Evolutionary conservation across 176 grass and related monocot genomes (phyloP), one percentile per base, ranked within the genome.

Genomic region (Hsuehochloa calcarea): DNA sequence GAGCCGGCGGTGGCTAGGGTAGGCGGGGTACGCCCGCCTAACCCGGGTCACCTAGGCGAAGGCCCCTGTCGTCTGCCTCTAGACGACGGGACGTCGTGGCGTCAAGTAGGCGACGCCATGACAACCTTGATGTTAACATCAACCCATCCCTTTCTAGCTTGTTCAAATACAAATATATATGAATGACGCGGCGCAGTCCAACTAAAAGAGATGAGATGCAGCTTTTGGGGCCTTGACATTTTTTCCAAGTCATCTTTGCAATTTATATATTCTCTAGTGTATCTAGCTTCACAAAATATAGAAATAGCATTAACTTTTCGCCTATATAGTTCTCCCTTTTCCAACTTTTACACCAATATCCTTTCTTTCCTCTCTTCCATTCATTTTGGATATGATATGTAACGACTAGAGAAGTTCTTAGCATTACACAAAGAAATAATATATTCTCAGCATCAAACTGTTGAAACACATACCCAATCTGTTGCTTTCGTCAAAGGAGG

Each of bases 401-500:
- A 69, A 27, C 62, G 15, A 55, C n/a, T 74, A 68, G 9, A 14
- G 17, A 74, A 80, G 14, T 11, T 78, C 37, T 85, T 74, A 44
- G 35, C 29, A 84, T 62, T 77, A 74, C 40, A 87, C 6, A 85
- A 38, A 44, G 12, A 41, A 20, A 59, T 22, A 49, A 58, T 46
- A 69, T 56, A 73, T 38, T 63, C 7, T 56, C 56, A 7, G 51
- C 12, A 16, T 43, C 4, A 50, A 83, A 66, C 37, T 78, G 20
- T 44, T 85, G 1, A 55, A 77, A 59, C 35, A 80, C 85, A 61
- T 95, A 98, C 96, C 96, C 96, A 98, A 71, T 94, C 84, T 59
- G 73, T 87, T 84, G 96, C 96, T 90, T 93, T 98, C 17, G 93
- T 87, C 83, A 98, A 90, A 73, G 96, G 96, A 52, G 96, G 96